phyloP scores from a whole-genome alignment of 2,329 filamentous ascomycete genomes.

The Dryadomyces sulphureus region DNA sequence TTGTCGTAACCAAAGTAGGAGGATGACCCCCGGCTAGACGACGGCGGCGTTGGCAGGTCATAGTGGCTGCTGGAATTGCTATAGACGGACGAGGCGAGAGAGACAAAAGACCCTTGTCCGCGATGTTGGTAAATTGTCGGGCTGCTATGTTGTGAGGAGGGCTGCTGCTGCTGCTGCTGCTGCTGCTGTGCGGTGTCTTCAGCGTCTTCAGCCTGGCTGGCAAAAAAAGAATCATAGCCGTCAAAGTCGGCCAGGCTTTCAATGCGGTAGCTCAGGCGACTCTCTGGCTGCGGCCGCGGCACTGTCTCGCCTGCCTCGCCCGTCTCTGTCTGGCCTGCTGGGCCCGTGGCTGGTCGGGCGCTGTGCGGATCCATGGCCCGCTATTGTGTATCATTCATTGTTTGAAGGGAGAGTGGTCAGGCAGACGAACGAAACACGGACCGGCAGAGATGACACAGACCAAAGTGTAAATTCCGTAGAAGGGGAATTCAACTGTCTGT shows the following conservation, averaged over 20 bases:
- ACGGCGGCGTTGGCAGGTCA: neutral
- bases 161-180: neutral
- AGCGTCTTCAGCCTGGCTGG: too few relatives aligned
- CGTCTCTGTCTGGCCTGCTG: neutral
- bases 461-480: too few relatives aligned
- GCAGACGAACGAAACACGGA: too few relatives aligned
- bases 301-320: neutral
- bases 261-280: conserved; percentile 10
- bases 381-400: conserved; percentile 4
- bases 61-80: neutral
- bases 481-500: too few relatives aligned
- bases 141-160: neutral
- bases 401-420: too few relatives aligned
- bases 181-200: conserved; percentile 8
- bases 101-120: conserved; percentile 23
- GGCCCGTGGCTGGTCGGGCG: conserved; percentile 2
- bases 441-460: too few relatives aligned
- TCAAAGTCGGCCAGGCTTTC: conserved; percentile 17
- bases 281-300: neutral
- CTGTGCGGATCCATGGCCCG: conserved; percentile 7
- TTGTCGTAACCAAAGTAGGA: neutral
- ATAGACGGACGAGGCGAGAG: conserved; percentile 20
- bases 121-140: conserved; percentile 10
- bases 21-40: neutral
- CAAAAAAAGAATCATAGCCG: conserved; percentile 37